Percentiles rank a stretch among this genome's conserved stretches.
phyloP scores from a whole-genome alignment of 306 rosid genomes.

The Dryas alaskensis region DNA sequence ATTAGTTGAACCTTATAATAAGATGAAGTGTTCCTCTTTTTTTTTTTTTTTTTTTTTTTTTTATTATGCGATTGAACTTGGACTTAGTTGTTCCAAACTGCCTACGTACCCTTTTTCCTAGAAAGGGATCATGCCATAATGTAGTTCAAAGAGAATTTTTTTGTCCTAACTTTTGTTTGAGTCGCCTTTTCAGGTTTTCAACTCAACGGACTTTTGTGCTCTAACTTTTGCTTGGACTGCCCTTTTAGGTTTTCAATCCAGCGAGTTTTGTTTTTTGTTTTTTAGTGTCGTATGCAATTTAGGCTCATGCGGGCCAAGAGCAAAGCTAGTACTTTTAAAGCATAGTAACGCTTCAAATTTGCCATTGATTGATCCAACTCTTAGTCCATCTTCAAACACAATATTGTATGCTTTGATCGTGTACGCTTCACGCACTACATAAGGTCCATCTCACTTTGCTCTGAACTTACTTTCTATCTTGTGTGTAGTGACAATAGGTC shows the following conservation, averaged over 20 bases:
- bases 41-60: not conserved
- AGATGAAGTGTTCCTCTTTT: too few species aligned
- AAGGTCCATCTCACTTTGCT: not conserved
- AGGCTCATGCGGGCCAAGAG: not conserved
- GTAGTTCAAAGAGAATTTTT: not conserved
- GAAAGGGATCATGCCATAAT: not conserved
- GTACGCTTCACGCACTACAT: not conserved
- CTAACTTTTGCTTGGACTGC: not conserved
- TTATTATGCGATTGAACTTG: not conserved
- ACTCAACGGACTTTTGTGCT: not conserved
- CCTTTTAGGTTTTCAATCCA: not conserved
- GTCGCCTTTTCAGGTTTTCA: too few species aligned
- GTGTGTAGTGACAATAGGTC: not conserved
- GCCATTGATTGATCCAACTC: not conserved
- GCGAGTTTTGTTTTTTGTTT: not conserved
- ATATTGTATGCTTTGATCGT: not conserved
- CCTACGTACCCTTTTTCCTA: not conserved
- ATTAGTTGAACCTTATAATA: too few species aligned
- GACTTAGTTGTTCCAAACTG: not conserved
- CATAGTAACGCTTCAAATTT: not conserved
- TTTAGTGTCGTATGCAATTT: not conserved
- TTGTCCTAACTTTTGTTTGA: not conserved
- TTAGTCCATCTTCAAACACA: not conserved
- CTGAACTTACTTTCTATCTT: not conserved
- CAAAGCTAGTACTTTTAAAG: not conserved